Percentiles rank a stretch among this genome's conserved stretches.
Conservation (phyloP, 768 basidiomycete species). For the Kondoa subrosea region DNA sequence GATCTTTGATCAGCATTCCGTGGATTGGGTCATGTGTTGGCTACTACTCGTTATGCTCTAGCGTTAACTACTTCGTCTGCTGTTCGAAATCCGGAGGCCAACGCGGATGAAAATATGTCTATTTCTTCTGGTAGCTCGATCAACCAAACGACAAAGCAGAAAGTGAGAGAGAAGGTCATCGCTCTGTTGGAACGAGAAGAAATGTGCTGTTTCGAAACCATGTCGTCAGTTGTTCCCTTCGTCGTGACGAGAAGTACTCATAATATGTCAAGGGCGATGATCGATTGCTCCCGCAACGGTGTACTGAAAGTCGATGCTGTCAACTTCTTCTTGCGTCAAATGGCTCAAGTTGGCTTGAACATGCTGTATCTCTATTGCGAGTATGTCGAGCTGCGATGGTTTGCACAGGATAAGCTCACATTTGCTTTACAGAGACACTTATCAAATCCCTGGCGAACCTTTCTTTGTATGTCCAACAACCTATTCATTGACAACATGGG, state of each 20-base stretch:
- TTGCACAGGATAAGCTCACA: too few relatives aligned
- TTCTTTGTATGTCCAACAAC: too few relatives aligned
- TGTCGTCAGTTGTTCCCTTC: slow-evolving; percentile 17
- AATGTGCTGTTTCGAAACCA: slow-evolving; percentile 22
- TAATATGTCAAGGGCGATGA: slow-evolving; percentile 19
- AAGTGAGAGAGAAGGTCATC: slow-evolving; percentile 11
- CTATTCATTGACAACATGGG: too few relatives aligned
- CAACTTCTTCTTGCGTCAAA: slow-evolving; percentile 18
- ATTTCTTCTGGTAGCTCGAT: background rate
- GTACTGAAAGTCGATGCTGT: slow-evolving; percentile 20
- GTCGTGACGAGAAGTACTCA: background rate
- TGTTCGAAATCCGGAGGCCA: background rate
- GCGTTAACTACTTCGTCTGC: slow-evolving; percentile 3
- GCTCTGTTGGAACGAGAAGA: slow-evolving; percentile 18
- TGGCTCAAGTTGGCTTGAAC: slow-evolving; percentile 22
- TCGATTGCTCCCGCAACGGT: slow-evolving; percentile 26
- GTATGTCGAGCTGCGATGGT: background rate
- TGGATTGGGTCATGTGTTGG: slow-evolving; percentile 23
- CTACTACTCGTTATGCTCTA: slow-evolving; percentile 17
- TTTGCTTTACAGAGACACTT: slow-evolving; percentile 26
- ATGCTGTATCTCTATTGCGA: slow-evolving; percentile 18
- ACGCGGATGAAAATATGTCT: slow-evolving; percentile 15
- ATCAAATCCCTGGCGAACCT: slow-evolving; percentile 23
- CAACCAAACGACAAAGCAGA: background rate
- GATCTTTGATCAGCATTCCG: slow-evolving; percentile 19